Percentiles rank a stretch among this genome's conserved stretches.
These are phyloP conservation scores for Leucoagaricus sp. DNA, from an alignment of 1,284 basidiomycete genomes.

Conservation along the genomic window DNA sequence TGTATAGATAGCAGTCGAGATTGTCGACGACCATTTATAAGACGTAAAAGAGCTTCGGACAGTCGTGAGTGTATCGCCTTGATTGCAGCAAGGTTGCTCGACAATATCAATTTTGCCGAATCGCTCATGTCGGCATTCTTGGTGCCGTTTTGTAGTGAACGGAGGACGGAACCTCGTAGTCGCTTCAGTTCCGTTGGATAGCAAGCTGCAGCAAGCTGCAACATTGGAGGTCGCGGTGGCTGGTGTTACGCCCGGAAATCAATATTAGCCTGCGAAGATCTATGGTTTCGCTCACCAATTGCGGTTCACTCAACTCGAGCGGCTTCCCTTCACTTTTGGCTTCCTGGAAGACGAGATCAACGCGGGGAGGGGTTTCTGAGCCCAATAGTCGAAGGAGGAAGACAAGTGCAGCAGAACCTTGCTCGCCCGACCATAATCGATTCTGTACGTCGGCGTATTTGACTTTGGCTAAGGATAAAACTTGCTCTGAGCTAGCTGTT, in stretches of 20 bases:
- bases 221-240: slow-evolving; percentile 22
- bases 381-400: slow-evolving; percentile 7
- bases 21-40: background rate
- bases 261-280: no score
- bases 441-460: slow-evolving; percentile 33
- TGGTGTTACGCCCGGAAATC: no score
- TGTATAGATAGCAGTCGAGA: no score
- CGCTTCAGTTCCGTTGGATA: slow-evolving; percentile 40
- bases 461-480: slow-evolving; percentile 23
- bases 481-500: background rate
- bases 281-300: no score
- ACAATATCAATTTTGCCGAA: background rate
- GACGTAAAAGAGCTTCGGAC: background rate
- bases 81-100: background rate
- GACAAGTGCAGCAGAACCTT: slow-evolving; percentile 20
- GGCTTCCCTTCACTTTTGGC: background rate
- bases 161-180: slow-evolving; percentile 30
- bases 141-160: background rate
- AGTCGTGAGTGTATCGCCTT: background rate
- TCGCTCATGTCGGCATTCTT: background rate
- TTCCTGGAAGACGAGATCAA: background rate
- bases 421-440: slow-evolving; percentile 30
- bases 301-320: no score
- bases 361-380: background rate
- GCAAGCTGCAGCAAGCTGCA: slow-evolving; percentile 51